Evolutionary conservation across 2,329 filamentous ascomycete genomes (phyloP).

Genomic region (Pseudocercospora eumusae): DNA sequence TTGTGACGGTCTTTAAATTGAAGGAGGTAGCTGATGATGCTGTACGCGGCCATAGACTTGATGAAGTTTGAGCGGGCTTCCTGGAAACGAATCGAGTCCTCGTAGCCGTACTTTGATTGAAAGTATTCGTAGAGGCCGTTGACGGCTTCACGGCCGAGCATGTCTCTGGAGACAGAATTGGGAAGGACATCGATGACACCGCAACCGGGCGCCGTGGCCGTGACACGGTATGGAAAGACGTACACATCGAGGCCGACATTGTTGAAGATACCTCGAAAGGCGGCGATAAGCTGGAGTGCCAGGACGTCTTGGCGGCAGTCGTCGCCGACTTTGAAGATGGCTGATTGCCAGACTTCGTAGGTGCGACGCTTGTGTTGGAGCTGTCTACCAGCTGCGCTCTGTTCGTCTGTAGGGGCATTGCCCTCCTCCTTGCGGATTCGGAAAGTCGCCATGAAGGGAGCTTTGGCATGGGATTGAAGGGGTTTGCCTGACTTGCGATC

Average conservation of each 20-base stretch:
- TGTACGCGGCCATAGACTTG: constrained; percentile 99
- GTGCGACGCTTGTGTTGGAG: constrained; percentile 46
- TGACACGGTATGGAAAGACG: constrained; percentile 96
- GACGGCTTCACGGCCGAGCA: constrained; percentile 96
- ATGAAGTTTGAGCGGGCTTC: constrained; percentile 95
- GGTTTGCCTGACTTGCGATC: constrained; percentile 98
- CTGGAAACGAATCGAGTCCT: constrained; percentile 92
- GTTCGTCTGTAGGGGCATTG: constrained; percentile 47
- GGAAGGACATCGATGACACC: constrained; percentile 97
- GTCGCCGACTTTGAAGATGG: constrained; percentile 99
- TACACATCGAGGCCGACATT: constrained; percentile 92
- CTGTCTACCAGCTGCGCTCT: constrained; percentile 33
- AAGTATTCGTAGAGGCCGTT: constrained; percentile 99
- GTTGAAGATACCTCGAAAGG: constrained; percentile 96
- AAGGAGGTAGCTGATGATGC: constrained; percentile 90
- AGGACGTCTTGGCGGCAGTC: constrained; percentile 97
- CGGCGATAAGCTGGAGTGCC: constrained; percentile 95
- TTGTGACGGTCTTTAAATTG: constrained; percentile 99
- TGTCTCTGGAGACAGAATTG: constrained; percentile 96
- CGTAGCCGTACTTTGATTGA: constrained; percentile 92
- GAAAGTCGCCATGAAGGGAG: constrained; percentile 99
- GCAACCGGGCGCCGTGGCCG: constrained; percentile 93
- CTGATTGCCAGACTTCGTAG: constrained; percentile 97
- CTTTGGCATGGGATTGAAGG: constrained; percentile 95
- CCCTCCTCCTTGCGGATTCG: constrained; percentile 81